Evolutionary conservation across 164 flowering plant genomes (phyloP).

Genomic region (Malania oleifera): DNA sequence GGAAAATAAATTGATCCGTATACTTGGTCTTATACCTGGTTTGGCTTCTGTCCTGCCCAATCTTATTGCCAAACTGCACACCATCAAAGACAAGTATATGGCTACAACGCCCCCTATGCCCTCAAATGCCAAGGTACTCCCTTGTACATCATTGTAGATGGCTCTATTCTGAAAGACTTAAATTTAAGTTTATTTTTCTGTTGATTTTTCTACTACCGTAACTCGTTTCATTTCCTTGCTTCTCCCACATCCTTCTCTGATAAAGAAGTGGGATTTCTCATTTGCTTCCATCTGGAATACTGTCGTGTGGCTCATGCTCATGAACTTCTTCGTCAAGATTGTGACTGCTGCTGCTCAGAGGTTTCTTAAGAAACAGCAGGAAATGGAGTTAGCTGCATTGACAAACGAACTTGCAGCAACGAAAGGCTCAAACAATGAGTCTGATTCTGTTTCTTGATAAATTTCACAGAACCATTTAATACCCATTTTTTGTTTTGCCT

Average conservation of each 20-base stretch:
- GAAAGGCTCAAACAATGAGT: constrained; percentile 12
- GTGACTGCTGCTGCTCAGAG: constrained; percentile 78
- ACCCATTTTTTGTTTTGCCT: neutral
- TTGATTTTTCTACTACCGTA: no score
- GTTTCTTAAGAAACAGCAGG: constrained; percentile 70
- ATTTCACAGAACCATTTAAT: neutral
- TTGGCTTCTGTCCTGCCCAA: constrained; percentile 54
- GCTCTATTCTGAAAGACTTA: no score
- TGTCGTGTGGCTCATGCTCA: constrained; percentile 82
- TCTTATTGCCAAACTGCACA: constrained; percentile 56
- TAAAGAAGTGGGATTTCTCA: constrained; percentile 74
- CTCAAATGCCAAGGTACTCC: constrained; percentile 52
- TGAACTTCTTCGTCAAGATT: constrained; percentile 77
- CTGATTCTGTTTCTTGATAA: constrained; percentile 2
- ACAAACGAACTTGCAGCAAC: constrained; percentile 24
- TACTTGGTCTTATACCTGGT: constrained; percentile 73
- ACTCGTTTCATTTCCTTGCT: no score
- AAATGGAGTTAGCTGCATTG: constrained; percentile 43
- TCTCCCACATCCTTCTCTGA: constrained; percentile 29
- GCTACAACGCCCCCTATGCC: constrained; percentile 40
- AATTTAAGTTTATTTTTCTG: neutral
- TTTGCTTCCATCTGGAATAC: constrained; percentile 75
- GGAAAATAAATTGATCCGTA: constrained; percentile 80
- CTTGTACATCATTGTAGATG: no score
- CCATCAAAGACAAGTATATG: constrained; percentile 58